Evolutionary conservation across 495 filamentous ascomycete genomes (phyloP), one percentile per base, ranked within the genome.

Genomic region (Daldinia grandis): DNA sequence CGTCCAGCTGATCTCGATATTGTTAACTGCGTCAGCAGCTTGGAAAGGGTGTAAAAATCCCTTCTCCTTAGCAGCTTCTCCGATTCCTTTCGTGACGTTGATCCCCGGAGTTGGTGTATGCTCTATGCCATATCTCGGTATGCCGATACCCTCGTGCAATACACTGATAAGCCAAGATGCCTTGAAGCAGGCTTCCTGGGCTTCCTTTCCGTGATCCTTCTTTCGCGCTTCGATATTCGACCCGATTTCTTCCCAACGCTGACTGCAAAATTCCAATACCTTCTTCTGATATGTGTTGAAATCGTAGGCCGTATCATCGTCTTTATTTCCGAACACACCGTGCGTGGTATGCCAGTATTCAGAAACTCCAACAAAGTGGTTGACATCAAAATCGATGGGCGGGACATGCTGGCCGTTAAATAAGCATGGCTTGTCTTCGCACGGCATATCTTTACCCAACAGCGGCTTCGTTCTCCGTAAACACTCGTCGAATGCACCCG

Each of bases 261-360:
- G 90, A 19, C 87, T 89, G 76, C 95, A 99, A 69, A 95, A 98
- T 5, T 92, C 86, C 62, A 88, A 84, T 4, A 99, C 96, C 27
- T 90, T 87, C 64, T 91, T 81, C 69, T 98, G 95, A 74, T 98
- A 99, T 0, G 91, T 93, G 35, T 90, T 87, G 71, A 97, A 95
- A 69, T 98, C 95, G 78, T 98, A 98, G 0, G 91, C 88, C 70
- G 91, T 92, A 24, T 77, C 75, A 69, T 96, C 91, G 58, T 90
- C 91, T 28, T 88, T 88, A 76, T 88, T 89, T 66, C 93, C 91
- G 73, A 98, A 98, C 0, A 98, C 89, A 54, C 96, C 93, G 74
- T 98, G 95, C 0, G 95, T 99, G 0, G 95, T 97, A 80, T 99
- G 95, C 95, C 95, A 99, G 76, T 97, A 99, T 76, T 99, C 95